Percentiles rank a stretch among this genome's conserved stretches.
These are phyloP conservation scores for Tuber calosporum DNA, from an alignment of 495 filamentous ascomycete genomes.

Conservation along the genomic window DNA sequence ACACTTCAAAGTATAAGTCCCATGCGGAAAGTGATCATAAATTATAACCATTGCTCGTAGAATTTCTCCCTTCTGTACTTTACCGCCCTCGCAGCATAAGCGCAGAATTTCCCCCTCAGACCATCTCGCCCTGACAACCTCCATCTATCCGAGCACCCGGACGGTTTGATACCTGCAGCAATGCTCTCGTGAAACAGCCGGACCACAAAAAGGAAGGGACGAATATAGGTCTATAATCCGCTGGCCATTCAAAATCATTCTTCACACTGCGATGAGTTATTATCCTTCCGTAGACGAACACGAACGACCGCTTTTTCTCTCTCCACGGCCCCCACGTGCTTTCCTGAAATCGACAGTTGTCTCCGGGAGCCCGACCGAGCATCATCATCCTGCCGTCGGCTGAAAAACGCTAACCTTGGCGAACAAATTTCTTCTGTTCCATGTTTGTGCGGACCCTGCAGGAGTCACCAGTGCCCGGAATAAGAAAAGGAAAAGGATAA, in stretches of 20 bases:
- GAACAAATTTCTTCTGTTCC: neutral
- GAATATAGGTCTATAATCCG: neutral
- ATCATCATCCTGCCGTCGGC: neutral
- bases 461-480: too few relatives aligned
- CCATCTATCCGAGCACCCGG: neutral
- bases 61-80: neutral
- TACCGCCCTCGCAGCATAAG: neutral
- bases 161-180: neutral
- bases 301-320: neutral
- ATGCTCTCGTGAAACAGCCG: neutral
- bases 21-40: neutral
- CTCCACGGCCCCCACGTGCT: neutral
- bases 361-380: neutral
- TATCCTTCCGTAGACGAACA: neutral
- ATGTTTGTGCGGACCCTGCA: too few relatives aligned
- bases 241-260: neutral
- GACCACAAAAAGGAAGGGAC: neutral
- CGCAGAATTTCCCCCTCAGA: neutral
- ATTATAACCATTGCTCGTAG: neutral
- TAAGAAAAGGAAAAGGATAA: too few relatives aligned
- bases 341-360: neutral
- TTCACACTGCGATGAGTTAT: neutral
- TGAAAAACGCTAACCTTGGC: neutral
- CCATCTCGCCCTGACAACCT: neutral
- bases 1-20: too few relatives aligned